Evolutionary conservation across 2,329 filamentous ascomycete genomes (phyloP), one percentile per base, ranked within the genome.

Genomic region (Aspergillus spinulosporus): DNA sequence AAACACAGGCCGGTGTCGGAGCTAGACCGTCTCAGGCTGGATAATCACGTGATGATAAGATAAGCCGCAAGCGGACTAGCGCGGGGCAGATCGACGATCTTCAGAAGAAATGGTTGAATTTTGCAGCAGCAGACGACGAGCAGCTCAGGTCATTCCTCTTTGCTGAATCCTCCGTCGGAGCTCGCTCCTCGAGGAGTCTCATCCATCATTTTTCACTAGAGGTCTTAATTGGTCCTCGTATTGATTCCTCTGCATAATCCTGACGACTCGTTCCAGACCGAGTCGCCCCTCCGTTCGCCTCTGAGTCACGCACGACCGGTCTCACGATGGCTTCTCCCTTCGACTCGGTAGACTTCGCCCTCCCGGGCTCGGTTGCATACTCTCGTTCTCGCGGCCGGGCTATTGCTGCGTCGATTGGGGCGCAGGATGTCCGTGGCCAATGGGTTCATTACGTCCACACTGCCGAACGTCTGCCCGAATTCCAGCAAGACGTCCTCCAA

Each of bases 401-500:
- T 42, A 68, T 80, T 59, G 75, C 76, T 50, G 64, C 69, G n/a
- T 74, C 72, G 52, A 70, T 79, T 55, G 74, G 74, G 37, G 75
- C 74, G 4, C 63, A 70, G 46, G 74, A 77, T 58, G 72, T 80
- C 42, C 71, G 75, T 44, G 76, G 76, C 43, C 75, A 78, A 63
- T 80, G 75, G 69, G 65, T 79, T 57, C 89, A 90, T 77, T 90
- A 89, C 67, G 80, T 89, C 56, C 81, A 87, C 68, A 78, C 87
- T 59, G 78, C 80, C 59, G 76, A 76, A 43, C 71, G 75, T 48
- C 74, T 82, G 50, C 67, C 73, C 55, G 71, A 74, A 7, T 71
- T 76, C 34, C 77, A 85, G 62, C 74, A 79, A 54, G 72, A 75
- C 37, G 76, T 80, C 2, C 70, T 88, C 51, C 77, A 84, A 64